These are phyloP conservation scores for Penicillium bialowiezense DNA, from an alignment of 495 filamentous ascomycete species.

Conservation along the genomic window DNA sequence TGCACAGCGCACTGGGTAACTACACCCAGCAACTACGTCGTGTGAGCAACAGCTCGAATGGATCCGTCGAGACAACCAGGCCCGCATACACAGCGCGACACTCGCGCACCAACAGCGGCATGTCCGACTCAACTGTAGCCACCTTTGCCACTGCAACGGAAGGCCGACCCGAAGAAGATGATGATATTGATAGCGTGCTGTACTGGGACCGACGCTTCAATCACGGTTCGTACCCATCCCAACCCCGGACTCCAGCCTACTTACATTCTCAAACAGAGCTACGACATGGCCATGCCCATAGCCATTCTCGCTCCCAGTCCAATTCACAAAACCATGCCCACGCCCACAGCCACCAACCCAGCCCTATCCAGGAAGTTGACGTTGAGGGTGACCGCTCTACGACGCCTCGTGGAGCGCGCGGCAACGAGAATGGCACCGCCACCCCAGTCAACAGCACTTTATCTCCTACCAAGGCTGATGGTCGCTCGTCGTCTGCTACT, in stretches of 20 bases:
- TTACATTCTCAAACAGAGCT: slow-evolving; percentile 21
- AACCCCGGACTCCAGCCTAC: not conserved
- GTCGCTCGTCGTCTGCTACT: slow-evolving; percentile 29
- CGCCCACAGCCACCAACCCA: slow-evolving; percentile 11
- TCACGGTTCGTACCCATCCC: slow-evolving; percentile 26
- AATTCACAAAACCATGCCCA: slow-evolving; percentile 12
- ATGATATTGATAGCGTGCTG: slow-evolving; percentile 37
- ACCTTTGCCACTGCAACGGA: slow-evolving; percentile 85
- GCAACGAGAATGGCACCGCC: not conserved
- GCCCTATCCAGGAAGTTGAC: slow-evolving; percentile 3
- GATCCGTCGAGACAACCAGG: slow-evolving; percentile 73
- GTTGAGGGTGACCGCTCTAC: slow-evolving; percentile 16
- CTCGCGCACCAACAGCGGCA: slow-evolving; percentile 54
- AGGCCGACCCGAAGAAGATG: slow-evolving; percentile 46
- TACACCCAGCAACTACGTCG: slow-evolving; percentile 53
- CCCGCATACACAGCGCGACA: slow-evolving; percentile 30
- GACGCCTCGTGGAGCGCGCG: slow-evolving; percentile 16
- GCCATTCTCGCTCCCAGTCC: slow-evolving; percentile 7
- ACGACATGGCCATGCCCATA: slow-evolving; percentile 15
- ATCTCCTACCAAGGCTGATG: slow-evolving; percentile 6
- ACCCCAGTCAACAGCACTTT: slow-evolving; percentile 3
- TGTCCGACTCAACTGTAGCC: slow-evolving; percentile 71
- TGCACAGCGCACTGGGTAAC: slow-evolving; percentile 84
- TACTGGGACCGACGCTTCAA: slow-evolving; percentile 45
- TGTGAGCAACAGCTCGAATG: slow-evolving; percentile 59